phyloP scores from a whole-genome alignment of 2,329 filamentous ascomycete species.

The Aspergillus jensenii region DNA sequence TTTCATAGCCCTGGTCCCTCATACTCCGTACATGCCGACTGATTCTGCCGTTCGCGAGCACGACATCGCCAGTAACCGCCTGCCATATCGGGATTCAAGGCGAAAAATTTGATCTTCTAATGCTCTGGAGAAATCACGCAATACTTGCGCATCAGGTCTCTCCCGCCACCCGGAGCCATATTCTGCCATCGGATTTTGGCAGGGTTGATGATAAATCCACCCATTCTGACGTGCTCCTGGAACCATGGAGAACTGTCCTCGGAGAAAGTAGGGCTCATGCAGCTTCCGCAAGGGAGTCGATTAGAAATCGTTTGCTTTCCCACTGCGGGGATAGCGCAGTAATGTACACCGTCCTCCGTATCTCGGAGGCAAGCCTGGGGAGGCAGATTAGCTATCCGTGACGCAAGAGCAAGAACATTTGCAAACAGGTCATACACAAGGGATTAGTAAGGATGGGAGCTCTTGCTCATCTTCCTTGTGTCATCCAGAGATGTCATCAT shows the following conservation, averaged over 20 bases:
- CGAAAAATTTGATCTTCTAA: conserved; percentile 34
- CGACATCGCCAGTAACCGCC: conserved; percentile 31
- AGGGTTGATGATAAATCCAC: conserved; percentile 22
- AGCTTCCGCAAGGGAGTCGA: not conserved
- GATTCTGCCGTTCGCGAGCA: conserved; percentile 30
- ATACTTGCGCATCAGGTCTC: conserved; percentile 32
- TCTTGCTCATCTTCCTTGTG: not conserved
- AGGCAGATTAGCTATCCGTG: conserved; percentile 1
- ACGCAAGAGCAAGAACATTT: not conserved
- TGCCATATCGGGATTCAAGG: conserved; percentile 21
- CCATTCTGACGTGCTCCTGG: conserved; percentile 5
- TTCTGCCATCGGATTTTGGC: conserved; percentile 11
- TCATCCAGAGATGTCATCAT: not conserved
- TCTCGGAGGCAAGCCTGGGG: not conserved
- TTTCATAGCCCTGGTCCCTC: conserved; percentile 22
- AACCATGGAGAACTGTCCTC: conserved; percentile 9
- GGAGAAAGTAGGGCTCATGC: conserved; percentile 6
- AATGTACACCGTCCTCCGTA: not conserved
- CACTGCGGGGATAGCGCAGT: not conserved
- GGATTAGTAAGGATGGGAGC: not conserved
- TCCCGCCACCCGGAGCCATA: conserved; percentile 18
- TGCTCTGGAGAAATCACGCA: conserved; percentile 39
- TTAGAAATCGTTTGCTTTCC: conserved; percentile 7
- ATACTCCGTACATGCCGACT: conserved; percentile 18
- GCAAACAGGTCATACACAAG: not conserved